Evolutionary conservation across 208 protist species (phyloP).

Genomic region (Wallacemonas sp.): DNA sequence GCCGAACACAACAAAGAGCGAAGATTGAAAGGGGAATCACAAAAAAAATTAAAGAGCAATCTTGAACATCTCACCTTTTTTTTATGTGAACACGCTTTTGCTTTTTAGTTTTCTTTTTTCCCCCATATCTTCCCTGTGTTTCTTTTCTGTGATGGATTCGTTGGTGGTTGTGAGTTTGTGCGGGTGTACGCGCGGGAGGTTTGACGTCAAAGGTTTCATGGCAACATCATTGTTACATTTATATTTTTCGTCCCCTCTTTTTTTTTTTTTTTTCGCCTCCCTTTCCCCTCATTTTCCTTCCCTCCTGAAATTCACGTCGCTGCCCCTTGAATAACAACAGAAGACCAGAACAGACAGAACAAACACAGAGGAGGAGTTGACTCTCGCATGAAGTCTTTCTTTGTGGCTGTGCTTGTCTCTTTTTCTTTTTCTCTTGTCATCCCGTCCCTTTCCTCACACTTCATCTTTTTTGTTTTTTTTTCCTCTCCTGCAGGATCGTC

Average conservation of each 20-base stretch:
- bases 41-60: no score
- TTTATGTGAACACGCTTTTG: no score
- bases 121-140: not conserved
- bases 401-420: no score
- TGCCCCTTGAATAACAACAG: not conserved
- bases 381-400: no score
- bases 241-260: conserved; percentile 24
- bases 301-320: no score
- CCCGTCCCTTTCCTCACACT: no score
- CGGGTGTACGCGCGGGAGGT: not conserved
- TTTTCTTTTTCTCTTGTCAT: conserved; percentile 17
- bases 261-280: conserved; percentile 26
- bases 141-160: conserved; percentile 15
- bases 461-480: not conserved
- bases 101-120: no score
- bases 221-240: conserved; percentile 9
- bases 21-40: no score
- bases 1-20: no score
- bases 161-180: not conserved
- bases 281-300: conserved; percentile 17
- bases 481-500: not conserved
- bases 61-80: no score
- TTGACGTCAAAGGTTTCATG: not conserved
- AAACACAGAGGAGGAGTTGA: conserved; percentile 12
- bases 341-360: not conserved